phyloP scores from a whole-genome alignment of 2,329 filamentous ascomycete species.

The Tolypocladium amazonense region DNA sequence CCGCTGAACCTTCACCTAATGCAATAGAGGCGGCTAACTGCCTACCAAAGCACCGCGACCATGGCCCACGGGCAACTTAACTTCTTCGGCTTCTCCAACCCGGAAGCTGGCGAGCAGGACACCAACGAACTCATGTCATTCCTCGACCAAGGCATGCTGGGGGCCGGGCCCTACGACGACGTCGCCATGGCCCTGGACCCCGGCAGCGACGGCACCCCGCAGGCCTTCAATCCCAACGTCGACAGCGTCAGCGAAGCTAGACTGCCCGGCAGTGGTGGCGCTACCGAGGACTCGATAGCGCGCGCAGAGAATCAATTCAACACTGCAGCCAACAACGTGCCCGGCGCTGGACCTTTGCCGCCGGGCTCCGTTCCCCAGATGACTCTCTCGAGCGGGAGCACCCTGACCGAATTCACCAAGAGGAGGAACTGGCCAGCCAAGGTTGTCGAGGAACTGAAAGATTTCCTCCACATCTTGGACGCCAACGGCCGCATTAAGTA shows the following conservation, averaged over 20 bases:
- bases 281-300: conserved; percentile 18
- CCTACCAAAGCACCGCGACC: conserved; percentile 1
- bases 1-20: background rate
- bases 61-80: conserved; percentile 6
- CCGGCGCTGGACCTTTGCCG: conserved; percentile 31
- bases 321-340: conserved; percentile 23
- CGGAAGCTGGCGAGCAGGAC: conserved; percentile 14
- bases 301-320: conserved; percentile 23
- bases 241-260: conserved; percentile 8
- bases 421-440: conserved; percentile 73
- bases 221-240: conserved; percentile 11
- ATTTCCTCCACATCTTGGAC: conserved; percentile 80
- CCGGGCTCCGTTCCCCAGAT: conserved; percentile 24
- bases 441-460: conserved; percentile 80
- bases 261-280: conserved; percentile 7
- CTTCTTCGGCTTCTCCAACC: conserved; percentile 4
- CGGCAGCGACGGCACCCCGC: conserved; percentile 12
- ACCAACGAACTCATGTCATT: conserved; percentile 31
- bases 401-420: conserved; percentile 49
- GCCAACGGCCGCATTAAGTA: conserved; percentile 76
- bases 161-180: conserved; percentile 20
- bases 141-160: conserved; percentile 30
- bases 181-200: conserved; percentile 34
- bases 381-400: conserved; percentile 26
- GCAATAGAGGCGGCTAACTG: background rate